Base-by-base conservation (phyloP, 768 basidiomycete genomes). In the Dacryopinax primogenitus region DNA sequence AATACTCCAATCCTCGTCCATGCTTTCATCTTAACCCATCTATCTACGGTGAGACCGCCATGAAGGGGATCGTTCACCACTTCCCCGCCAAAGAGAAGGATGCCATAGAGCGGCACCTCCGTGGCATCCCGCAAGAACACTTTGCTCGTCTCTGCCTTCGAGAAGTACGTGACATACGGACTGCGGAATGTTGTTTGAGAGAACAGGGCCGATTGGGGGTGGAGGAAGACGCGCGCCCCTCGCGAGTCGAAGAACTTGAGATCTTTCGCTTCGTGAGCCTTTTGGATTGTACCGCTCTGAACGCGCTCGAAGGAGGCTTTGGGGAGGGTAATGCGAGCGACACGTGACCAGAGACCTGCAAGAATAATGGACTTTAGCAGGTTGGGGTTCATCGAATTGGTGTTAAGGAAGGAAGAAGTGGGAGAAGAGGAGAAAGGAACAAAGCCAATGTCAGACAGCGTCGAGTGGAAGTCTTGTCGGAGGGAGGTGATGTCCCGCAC, bases 1-100 rank as follows among this genome's bases (percentile, higher is more conserved):
- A 96, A 80, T 12, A 92, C 84, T 1, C 92, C 92, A 62, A 95
- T 94, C 9, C 92, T 82, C n/a, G 93, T 88, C 83, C 86, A 90
- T 0, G 91, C 89, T 64, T 80, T 83, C 67, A 95, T 73, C 70
- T 82, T 85, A 66, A 96, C 75, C 67, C 72, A 71, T 3, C 69
- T 62, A 6, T 82, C 82, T 33, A 90, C 74, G 2, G 81, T 83
- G 41, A 94, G 73, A 0, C 88, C 90, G n/a, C 90, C 89, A 11
- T 79, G 83, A 44, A 91, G 80, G 69, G 92, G 89, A 69, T 93
- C 86, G 63, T 92, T 83, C 3, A 82, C 75, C 18, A 96, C 84
- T 3, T 80, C 78, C 0, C 91, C 92, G 1, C 92, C 92, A 69
- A 95, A 92, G 7, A 96, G 77, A 32, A 96, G 75, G 15, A 94